phyloP scores from a whole-genome alignment of 106 monocot species.

The Dioscorea alata region DNA sequence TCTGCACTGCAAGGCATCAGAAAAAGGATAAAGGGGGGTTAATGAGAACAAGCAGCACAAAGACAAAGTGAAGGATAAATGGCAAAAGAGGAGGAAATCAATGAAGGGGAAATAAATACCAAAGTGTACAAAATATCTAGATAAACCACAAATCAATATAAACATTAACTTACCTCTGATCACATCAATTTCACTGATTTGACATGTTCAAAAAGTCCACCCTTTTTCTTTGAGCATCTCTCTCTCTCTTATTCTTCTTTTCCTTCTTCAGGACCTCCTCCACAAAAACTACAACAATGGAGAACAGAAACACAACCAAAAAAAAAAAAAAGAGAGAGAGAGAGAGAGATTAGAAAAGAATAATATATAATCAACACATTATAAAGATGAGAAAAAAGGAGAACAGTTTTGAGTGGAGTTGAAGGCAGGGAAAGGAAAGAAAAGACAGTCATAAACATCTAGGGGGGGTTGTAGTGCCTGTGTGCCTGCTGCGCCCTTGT shows the following conservation, averaged over 20 bases:
- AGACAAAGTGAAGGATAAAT: slow-evolving; percentile 18
- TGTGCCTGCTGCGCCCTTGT: too few species aligned
- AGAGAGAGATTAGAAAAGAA: slow-evolving; percentile 3
- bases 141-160: slow-evolving; percentile 13
- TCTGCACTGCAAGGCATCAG: slow-evolving; percentile 34
- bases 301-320: slow-evolving; percentile 1
- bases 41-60: slow-evolving; percentile 19
- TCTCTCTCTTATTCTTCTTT: neutral
- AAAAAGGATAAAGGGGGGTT: slow-evolving; percentile 25
- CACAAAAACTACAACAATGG: neutral
- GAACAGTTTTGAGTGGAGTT: slow-evolving; percentile 71
- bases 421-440: slow-evolving; percentile 51
- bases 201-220: slow-evolving; percentile 70
- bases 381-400: slow-evolving; percentile 7
- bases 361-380: too few species aligned
- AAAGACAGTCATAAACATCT: slow-evolving; percentile 31
- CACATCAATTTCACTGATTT: slow-evolving; percentile 48
- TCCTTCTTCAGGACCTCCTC: neutral
- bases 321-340: neutral
- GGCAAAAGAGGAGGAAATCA: neutral
- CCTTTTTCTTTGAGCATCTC: slow-evolving; percentile 44
- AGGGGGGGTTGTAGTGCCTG: slow-evolving; percentile 5
- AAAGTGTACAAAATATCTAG: neutral
- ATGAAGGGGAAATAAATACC: neutral
- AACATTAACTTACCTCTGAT: slow-evolving; percentile 9